Percentiles rank a stretch among this genome's conserved stretches.
These are phyloP conservation scores for Stygiomarasmius scandens DNA, from an alignment of 1,284 basidiomycete species.

Conservation along the genomic window DNA sequence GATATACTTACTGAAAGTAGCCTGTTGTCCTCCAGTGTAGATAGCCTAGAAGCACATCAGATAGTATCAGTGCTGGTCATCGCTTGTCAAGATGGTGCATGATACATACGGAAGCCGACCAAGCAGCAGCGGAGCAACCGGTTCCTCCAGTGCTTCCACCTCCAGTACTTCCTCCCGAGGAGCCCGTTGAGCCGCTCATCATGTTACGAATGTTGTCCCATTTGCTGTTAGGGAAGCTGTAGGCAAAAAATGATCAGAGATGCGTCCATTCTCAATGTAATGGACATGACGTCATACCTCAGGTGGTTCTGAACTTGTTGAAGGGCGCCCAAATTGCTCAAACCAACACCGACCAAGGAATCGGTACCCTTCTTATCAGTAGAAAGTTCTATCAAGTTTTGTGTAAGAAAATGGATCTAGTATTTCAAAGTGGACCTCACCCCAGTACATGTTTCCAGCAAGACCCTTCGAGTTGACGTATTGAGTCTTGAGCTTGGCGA, in stretches of 20 bases:
- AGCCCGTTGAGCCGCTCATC: constrained; percentile 44
- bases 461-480: constrained; percentile 71
- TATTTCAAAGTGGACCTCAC: too few relatives aligned
- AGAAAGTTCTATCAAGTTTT: too few relatives aligned
- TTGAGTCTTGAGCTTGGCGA: constrained; percentile 73
- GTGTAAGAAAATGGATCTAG: too few relatives aligned
- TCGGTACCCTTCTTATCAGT: constrained; percentile 60
- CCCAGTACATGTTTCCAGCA: constrained; percentile 62
- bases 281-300: constrained; percentile 32
- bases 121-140: constrained; percentile 52
- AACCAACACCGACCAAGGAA: constrained; percentile 58
- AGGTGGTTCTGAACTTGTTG: constrained; percentile 76
- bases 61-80: background rate
- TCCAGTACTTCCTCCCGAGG: constrained; percentile 7
- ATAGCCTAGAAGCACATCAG: constrained; percentile 30
- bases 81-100: background rate
- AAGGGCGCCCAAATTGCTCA: constrained; percentile 50
- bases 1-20: constrained; percentile 46
- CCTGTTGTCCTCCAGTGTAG: constrained; percentile 54
- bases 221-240: constrained; percentile 52
- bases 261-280: too few relatives aligned
- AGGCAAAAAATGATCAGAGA: too few relatives aligned
- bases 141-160: constrained; percentile 22
- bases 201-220: constrained; percentile 71
- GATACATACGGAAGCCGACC: constrained; percentile 42